Conservation (phyloP, 2,329 filamentous ascomycete species). For the Didymella lethalis region DNA sequence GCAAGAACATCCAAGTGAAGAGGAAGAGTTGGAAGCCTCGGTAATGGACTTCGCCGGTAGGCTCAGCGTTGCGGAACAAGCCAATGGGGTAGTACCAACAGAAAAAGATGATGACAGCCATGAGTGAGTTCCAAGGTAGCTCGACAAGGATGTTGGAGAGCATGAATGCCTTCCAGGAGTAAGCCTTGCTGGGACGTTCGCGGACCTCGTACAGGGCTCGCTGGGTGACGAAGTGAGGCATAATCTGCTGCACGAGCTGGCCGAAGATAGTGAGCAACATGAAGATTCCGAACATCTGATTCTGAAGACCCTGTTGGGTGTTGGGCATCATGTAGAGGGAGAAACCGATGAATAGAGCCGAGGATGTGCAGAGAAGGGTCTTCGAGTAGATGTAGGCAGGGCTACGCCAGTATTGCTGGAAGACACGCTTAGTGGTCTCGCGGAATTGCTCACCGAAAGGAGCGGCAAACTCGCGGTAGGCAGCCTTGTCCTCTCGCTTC, state of each 20-base stretch:
- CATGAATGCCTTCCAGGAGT: slow-evolving; percentile 87
- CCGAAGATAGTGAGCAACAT: slow-evolving; percentile 83
- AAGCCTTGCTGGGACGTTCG: slow-evolving; percentile 83
- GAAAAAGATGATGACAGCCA: slow-evolving; percentile 78
- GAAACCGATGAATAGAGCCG: slow-evolving; percentile 81
- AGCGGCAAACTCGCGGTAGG: slow-evolving; percentile 81
- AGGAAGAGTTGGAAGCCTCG: slow-evolving; percentile 83
- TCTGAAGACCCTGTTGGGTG: slow-evolving; percentile 79
- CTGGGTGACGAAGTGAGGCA: slow-evolving; percentile 86
- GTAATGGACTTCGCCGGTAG: slow-evolving; percentile 67
- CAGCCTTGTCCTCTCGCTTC: slow-evolving; percentile 58
- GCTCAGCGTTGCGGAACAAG: slow-evolving; percentile 73
- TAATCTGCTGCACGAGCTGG: slow-evolving; percentile 78
- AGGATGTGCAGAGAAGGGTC: slow-evolving; percentile 69
- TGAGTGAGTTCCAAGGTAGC: slow-evolving; percentile 81
- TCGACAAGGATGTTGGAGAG: slow-evolving; percentile 84
- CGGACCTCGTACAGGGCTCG: slow-evolving; percentile 84
- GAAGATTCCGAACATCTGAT: slow-evolving; percentile 88
- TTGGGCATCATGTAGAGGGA: slow-evolving; percentile 77
- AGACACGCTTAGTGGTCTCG: slow-evolving; percentile 76
- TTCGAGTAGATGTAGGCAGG: slow-evolving; percentile 91
- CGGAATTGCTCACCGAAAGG: slow-evolving; percentile 73
- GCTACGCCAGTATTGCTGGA: slow-evolving; percentile 91
- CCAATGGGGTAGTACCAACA: slow-evolving; percentile 89
- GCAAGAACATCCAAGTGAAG: slow-evolving; percentile 75